phyloP scores from a whole-genome alignment of 495 filamentous ascomycete species.

The Trichocladium antarcticum region DNA sequence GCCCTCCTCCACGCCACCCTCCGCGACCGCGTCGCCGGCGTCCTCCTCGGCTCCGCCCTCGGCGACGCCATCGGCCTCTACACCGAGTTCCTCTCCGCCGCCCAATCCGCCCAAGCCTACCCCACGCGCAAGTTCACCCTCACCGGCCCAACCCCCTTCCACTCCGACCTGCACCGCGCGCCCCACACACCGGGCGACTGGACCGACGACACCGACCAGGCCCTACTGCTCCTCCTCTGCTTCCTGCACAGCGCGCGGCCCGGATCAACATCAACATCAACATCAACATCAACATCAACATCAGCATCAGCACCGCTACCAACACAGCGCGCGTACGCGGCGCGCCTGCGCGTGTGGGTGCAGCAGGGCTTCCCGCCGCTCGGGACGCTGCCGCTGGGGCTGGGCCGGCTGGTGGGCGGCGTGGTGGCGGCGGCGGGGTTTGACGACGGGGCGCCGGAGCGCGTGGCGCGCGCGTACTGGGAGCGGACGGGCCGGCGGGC shows the following conservation, averaged over 20 bases:
- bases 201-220: constrained; percentile 46
- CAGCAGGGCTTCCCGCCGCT: constrained; percentile 31
- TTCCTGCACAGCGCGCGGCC: constrained; percentile 23
- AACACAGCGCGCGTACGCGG: constrained; percentile 25
- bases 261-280: background rate
- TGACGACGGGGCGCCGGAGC: constrained; percentile 21
- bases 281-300: background rate
- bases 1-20: constrained; percentile 16
- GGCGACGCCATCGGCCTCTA: constrained; percentile 42
- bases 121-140: constrained; percentile 29
- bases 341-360: constrained; percentile 33
- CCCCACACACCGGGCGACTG: constrained; percentile 30
- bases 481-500: constrained; percentile 17
- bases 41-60: constrained; percentile 36
- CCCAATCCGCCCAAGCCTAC: constrained; percentile 22
- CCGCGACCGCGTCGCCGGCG: constrained; percentile 30
- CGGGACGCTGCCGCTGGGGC: constrained; percentile 32
- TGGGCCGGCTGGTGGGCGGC: constrained; percentile 29
- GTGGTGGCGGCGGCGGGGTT: constrained; percentile 26
- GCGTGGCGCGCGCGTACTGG: constrained; percentile 28
- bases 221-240: constrained; percentile 33
- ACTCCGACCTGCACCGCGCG: constrained; percentile 30
- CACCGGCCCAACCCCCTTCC: constrained; percentile 19
- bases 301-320: too few relatives aligned
- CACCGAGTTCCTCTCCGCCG: constrained; percentile 35